Conservation (phyloP, 2,329 filamentous ascomycete genomes). For the Aspergillus piperis region DNA sequence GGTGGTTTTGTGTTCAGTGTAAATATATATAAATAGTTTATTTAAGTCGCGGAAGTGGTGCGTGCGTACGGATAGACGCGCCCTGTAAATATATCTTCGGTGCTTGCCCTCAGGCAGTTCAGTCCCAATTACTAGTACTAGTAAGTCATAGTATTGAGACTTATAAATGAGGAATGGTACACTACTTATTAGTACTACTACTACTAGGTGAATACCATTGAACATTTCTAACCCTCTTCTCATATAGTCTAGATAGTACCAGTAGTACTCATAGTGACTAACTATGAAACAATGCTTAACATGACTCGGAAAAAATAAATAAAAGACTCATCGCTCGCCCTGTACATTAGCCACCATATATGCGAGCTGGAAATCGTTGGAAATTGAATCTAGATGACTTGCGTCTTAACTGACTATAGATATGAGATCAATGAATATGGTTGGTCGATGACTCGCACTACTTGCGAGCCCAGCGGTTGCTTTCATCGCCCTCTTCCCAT, state of each 20-base stretch:
- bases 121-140: too few relatives aligned
- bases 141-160: too few relatives aligned
- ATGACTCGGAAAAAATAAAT: background rate
- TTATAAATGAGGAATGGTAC: too few relatives aligned
- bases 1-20: background rate
- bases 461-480: background rate
- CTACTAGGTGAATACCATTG: too few relatives aligned
- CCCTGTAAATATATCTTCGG: too few relatives aligned
- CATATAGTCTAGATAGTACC: too few relatives aligned
- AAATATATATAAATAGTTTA: background rate
- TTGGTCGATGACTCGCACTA: background rate
- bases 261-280: too few relatives aligned
- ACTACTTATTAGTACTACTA: too few relatives aligned
- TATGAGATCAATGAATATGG: too few relatives aligned
- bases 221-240: too few relatives aligned
- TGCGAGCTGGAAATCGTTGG: background rate
- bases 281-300: background rate
- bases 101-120: too few relatives aligned
- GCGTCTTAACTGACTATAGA: background rate
- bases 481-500: slow-evolving; percentile 73
- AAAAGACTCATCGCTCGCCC: background rate
- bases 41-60: background rate
- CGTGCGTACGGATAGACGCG: too few relatives aligned
- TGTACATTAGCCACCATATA: background rate
- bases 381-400: background rate